Evolutionary conservation across 2,329 filamentous ascomycete genomes (phyloP), one percentile per base, ranked within the genome.

Genomic region (Raffaelea arxii): DNA sequence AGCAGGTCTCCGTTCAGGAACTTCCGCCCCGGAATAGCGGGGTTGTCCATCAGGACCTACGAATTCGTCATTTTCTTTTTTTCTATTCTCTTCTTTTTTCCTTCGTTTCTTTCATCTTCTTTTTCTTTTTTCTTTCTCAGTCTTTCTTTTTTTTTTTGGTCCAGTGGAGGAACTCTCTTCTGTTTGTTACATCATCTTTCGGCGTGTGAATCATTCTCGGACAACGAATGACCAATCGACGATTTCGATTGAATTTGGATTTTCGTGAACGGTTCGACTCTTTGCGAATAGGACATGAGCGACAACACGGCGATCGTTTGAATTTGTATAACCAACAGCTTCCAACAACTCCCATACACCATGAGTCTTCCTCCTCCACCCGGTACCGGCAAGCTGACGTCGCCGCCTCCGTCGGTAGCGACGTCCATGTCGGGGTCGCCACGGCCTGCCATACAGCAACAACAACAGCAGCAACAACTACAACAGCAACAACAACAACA

Each of bases 361-460:
- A 63, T 63, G 61, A 63, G 52, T 56, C 56, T 61, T 56, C 60
- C 61, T 45, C 58, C 65, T 46, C 62, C 62, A 12, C 65, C 59
- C 41, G 45, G 62, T 64, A 74, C 72, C 63, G 79, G 78, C 66
- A 69, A 73, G 62, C 68, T 73, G 43, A 56, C 60, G 41, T 55
- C 56, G 53, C 65, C 73, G 43, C 53, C 66, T 46, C 57, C 68
- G 37, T 66, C 69, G 53, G 57, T 67, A 35, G 60, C 68, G 25
- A 63, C 66, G n/a, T 55, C 69, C 30, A 63, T 67, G 6, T 60
- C 70, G 46, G n/a, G n/a, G n/a, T n/a, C n/a, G n/a, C n/a, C n/a
- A n/a, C n/a, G n/a, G n/a, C n/a, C n/a, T n/a, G n/a, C n/a, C n/a
- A n/a, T n/a, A n/a, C n/a, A n/a, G n/a, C n/a, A n/a, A n/a, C n/a